Conservation (phyloP, 345 rosid genomes). For the Punica granatum region DNA sequence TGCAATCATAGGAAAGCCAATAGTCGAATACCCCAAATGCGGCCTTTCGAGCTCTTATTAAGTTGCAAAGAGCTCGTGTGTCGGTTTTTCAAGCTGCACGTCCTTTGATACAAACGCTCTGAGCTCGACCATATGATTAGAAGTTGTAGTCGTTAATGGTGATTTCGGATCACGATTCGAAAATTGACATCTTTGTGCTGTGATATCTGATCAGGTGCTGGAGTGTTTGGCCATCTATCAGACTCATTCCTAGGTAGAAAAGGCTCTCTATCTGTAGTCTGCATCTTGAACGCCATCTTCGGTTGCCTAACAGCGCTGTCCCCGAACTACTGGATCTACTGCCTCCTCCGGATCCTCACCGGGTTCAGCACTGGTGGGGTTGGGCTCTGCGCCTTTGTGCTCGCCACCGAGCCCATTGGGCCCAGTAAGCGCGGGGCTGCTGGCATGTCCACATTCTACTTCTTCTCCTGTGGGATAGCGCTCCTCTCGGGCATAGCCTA, state of each 20-base stretch:
- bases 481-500: slow-evolving; percentile 63
- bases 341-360: slow-evolving; percentile 58
- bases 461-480: slow-evolving; percentile 76
- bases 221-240: slow-evolving; percentile 84
- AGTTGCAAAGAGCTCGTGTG: no score
- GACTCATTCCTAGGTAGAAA: slow-evolving; percentile 88
- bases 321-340: slow-evolving; percentile 61
- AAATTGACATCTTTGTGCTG: background rate
- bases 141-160: no score
- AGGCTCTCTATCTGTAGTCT: slow-evolving; percentile 75
- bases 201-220: slow-evolving; percentile 58
- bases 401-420: slow-evolving; percentile 82
- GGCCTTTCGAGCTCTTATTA: no score
- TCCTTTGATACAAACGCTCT: no score
- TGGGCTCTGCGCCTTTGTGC: slow-evolving; percentile 77
- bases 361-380: slow-evolving; percentile 96
- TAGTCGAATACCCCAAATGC: no score
- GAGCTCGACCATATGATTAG: no score
- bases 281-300: slow-evolving; percentile 59
- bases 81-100: no score
- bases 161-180: no score
- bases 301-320: slow-evolving; percentile 71
- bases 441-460: slow-evolving; percentile 97
- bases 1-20: no score
- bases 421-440: slow-evolving; percentile 77